Evolutionary conservation across 306 rosid species (phyloP).

Genomic region (Gastrolobium bilobum): DNA sequence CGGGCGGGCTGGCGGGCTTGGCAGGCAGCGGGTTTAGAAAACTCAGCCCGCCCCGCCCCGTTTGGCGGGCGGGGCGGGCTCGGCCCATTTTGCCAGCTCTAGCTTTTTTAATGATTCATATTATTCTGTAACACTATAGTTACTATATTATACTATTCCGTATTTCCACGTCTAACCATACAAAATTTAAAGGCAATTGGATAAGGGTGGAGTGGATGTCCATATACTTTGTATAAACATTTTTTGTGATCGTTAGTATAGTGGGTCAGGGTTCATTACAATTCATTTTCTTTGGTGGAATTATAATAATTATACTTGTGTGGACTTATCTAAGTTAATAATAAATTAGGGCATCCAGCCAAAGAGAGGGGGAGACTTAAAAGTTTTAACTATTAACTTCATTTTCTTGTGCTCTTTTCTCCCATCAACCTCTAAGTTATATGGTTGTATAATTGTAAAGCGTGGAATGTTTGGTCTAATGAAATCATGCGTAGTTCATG

Average conservation of each 20-base stretch:
- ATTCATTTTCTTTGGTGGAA: constrained; percentile 30
- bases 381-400: background rate
- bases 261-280: constrained; percentile 30
- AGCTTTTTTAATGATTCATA: too few relatives aligned
- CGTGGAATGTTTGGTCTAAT: background rate
- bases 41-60: too few relatives aligned
- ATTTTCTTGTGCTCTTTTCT: background rate
- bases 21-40: too few relatives aligned
- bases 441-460: background rate
- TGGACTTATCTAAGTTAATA: background rate
- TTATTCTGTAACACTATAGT: too few relatives aligned
- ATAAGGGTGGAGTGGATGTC: constrained; percentile 23
- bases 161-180: constrained; percentile 48
- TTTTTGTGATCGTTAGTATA: constrained; percentile 36
- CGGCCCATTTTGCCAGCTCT: too few relatives aligned
- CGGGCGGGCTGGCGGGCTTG: too few relatives aligned
- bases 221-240: constrained; percentile 23
- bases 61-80: too few relatives aligned
- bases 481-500: constrained; percentile 1
- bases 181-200: constrained; percentile 29
- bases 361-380: background rate
- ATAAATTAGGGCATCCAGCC: background rate
- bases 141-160: constrained; percentile 10
- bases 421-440: constrained; percentile 4
- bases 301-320: constrained; percentile 34